phyloP scores from a whole-genome alignment of 305 asterid species.

The Galium porrigens region DNA sequence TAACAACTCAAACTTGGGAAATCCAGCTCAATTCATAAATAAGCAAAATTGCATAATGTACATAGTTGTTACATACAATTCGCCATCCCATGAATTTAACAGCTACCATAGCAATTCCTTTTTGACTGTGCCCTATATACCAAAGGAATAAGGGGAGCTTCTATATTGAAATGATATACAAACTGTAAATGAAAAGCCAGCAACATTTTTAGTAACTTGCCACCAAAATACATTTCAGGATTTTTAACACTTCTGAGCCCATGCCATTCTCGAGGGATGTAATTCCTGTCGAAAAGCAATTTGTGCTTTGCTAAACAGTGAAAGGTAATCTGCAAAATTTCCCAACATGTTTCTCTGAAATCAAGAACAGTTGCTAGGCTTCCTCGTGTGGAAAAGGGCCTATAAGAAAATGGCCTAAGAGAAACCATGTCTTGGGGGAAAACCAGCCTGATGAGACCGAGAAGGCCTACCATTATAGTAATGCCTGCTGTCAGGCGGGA shows the following conservation, averaged over 20 bases:
- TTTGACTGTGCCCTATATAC: conserved; percentile 54
- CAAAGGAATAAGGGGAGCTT: conserved; percentile 25
- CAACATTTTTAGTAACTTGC: conserved; percentile 23
- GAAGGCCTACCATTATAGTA: conserved; percentile 56
- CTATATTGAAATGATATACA: conserved; percentile 16
- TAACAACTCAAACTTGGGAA: not conserved
- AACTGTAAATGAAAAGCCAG: conserved; percentile 19
- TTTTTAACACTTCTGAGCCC: conserved; percentile 22
- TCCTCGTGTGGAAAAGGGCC: conserved; percentile 37
- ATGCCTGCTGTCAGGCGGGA: conserved; percentile 61
- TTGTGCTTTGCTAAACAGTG: conserved; percentile 23
- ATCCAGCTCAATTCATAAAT: conserved; percentile 10
- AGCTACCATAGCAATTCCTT: conserved; percentile 32
- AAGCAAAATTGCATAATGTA: conserved; percentile 69
- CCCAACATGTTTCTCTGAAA: conserved; percentile 23
- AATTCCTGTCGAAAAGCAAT: conserved; percentile 14
- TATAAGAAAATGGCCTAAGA: conserved; percentile 49
- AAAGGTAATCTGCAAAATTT: conserved; percentile 26
- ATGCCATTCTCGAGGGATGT: conserved; percentile 12
- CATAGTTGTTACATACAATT: conserved; percentile 46
- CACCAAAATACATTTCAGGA: conserved; percentile 19
- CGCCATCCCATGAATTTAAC: conserved; percentile 26
- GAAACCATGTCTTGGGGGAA: conserved; percentile 54
- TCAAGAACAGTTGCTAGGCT: conserved; percentile 17
- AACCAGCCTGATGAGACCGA: conserved; percentile 43